phyloP scores from a whole-genome alignment of 2,329 filamentous ascomycete genomes.

The Botryotinia calthae region DNA sequence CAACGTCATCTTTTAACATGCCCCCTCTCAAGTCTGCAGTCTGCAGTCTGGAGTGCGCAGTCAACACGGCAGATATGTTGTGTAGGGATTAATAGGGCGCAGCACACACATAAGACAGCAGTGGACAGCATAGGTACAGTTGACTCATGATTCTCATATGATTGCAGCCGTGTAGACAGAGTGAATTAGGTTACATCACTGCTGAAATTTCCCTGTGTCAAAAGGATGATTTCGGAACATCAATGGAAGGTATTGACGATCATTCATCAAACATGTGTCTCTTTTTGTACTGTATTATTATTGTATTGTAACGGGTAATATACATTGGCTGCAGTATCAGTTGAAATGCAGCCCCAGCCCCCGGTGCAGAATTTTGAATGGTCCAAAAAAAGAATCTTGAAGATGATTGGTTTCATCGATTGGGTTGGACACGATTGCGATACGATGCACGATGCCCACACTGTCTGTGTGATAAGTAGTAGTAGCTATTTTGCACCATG shows the following conservation, averaged over 20 bases:
- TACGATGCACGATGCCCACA: background rate
- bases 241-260: background rate
- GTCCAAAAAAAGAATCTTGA: background rate
- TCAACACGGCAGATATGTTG: constrained; percentile 1
- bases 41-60: background rate
- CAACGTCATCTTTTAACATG: background rate
- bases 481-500: too few species aligned
- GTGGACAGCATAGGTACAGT: background rate
- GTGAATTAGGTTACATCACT: background rate
- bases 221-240: background rate
- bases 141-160: background rate
- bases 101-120: background rate
- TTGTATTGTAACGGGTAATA: background rate
- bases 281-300: background rate
- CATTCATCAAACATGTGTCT: background rate
- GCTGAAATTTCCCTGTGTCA: background rate
- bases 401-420: background rate
- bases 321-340: background rate
- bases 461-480: background rate
- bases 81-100: background rate
- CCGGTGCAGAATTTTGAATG: background rate
- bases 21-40: background rate
- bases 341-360: background rate
- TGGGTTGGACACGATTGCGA: background rate
- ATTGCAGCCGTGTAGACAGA: background rate